A percentile compares a stretch with the other conserved stretches of the same genome.
These are phyloP conservation scores for Geopyxis carbonaria DNA, from an alignment of 495 filamentous ascomycete genomes.

Conservation along the genomic window DNA sequence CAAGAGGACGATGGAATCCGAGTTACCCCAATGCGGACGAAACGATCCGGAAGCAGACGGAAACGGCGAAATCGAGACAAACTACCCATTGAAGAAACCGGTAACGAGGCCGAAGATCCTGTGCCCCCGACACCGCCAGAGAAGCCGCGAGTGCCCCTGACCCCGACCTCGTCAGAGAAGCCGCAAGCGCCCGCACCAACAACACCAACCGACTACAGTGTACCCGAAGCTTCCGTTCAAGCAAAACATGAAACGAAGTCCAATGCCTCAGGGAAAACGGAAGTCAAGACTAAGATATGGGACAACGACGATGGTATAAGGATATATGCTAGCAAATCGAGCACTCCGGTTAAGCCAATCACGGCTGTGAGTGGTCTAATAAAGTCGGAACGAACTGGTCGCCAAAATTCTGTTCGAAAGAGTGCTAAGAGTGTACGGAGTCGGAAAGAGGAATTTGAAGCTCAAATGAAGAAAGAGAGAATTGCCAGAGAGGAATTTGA, in stretches of 20 bases:
- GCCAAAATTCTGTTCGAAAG: constrained; percentile 19
- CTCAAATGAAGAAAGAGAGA: constrained; percentile 16
- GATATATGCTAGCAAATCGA: constrained; percentile 21
- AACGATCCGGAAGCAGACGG: constrained; percentile 17
- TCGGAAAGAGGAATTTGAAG: constrained; percentile 23
- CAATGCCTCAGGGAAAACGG: not conserved
- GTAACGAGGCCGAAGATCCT: constrained; percentile 5
- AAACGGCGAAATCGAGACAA: constrained; percentile 15
- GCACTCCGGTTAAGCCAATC: constrained; percentile 14
- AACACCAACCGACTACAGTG: not conserved
- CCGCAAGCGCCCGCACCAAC: constrained; percentile 7
- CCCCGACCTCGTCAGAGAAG: no score
- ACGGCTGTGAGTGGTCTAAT: no score
- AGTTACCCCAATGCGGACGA: constrained; percentile 17
- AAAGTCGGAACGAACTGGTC: constrained; percentile 10
- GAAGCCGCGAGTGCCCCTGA: no score
- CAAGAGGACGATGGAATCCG: constrained; percentile 24
- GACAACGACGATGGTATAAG: constrained; percentile 22
- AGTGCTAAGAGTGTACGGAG: constrained; percentile 21
- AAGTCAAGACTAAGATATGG: constrained; percentile 19
- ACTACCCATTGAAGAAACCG: no score
- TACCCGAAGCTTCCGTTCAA: not conserved
- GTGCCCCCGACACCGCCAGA: no score
- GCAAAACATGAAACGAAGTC: not conserved
- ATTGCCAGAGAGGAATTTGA: constrained; percentile 16